Percentiles rank a stretch among this genome's conserved stretches.
phyloP scores from a whole-genome alignment of 108 stramenopile species.

The Schizochytrium sp. region DNA sequence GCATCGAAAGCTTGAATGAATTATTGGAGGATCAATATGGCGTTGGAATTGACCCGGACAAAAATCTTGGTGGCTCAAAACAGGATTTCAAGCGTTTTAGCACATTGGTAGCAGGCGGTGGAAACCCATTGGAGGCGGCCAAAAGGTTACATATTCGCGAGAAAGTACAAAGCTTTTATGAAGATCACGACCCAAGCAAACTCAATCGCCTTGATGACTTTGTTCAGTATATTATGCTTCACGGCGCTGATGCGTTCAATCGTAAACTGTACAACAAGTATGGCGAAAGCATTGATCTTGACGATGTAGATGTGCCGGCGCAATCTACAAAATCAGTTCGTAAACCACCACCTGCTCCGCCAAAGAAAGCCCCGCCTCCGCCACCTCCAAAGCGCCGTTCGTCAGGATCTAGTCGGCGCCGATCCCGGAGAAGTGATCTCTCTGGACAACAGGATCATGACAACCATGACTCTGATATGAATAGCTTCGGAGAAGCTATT shows the following conservation, averaged over 20 bases:
- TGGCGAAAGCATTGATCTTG: slow-evolving; percentile 33
- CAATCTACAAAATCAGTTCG: not conserved
- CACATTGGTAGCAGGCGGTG: slow-evolving; percentile 20
- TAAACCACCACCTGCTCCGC: not conserved
- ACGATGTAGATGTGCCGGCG: not conserved
- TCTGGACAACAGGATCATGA: not conserved
- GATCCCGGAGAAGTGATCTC: too few relatives aligned
- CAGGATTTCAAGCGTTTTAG: slow-evolving; percentile 9
- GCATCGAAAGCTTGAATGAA: slow-evolving; percentile 28
- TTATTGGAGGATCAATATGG: slow-evolving; percentile 36
- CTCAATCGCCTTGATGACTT: slow-evolving; percentile 10
- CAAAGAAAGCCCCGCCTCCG: not conserved
- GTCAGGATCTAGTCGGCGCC: too few relatives aligned
- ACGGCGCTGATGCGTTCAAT: slow-evolving; percentile 49
- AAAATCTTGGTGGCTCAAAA: slow-evolving; percentile 18
- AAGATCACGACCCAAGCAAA: slow-evolving; percentile 36
- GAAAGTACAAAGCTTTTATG: not conserved
- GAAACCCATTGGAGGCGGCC: not conserved
- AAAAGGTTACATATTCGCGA: slow-evolving; percentile 7
- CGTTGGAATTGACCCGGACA: slow-evolving; percentile 42
- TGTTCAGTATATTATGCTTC: slow-evolving; percentile 56
- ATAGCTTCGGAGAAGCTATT: not conserved
- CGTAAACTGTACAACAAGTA: slow-evolving; percentile 53
- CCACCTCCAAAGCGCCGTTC: not conserved
- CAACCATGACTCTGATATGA: not conserved